Percentiles rank a stretch among this genome's conserved stretches.
phyloP scores from a whole-genome alignment of 352 stramenopile genomes.

The Halophytophthora batemanensis region DNA sequence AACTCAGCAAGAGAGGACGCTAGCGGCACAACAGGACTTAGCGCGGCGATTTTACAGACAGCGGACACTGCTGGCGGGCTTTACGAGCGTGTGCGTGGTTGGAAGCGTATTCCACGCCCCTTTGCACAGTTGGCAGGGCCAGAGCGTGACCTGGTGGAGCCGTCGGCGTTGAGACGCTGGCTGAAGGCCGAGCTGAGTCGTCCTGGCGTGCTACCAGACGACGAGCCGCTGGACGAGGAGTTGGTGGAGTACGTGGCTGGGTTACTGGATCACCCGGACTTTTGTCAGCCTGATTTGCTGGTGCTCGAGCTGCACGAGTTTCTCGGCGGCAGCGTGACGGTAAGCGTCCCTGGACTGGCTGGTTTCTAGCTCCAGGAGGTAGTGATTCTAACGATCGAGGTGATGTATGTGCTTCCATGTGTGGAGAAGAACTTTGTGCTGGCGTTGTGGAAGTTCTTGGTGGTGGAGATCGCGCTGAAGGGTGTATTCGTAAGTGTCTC shows the following conservation, averaged over 20 bases:
- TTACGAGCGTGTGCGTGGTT: slow-evolving; percentile 40
- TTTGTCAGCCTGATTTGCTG: slow-evolving; percentile 64
- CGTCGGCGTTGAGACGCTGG: slow-evolving; percentile 34
- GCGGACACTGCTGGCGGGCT: slow-evolving; percentile 32
- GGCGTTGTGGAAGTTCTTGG: slow-evolving; percentile 70
- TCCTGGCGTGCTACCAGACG: slow-evolving; percentile 20
- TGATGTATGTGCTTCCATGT: background rate
- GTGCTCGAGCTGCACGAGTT: slow-evolving; percentile 71
- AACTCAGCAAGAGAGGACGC: background rate
- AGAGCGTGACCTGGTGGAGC: slow-evolving; percentile 15
- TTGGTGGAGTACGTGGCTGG: slow-evolving; percentile 64
- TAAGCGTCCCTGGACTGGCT: slow-evolving; percentile 12
- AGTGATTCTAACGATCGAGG: too few relatives aligned
- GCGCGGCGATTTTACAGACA: slow-evolving; percentile 19
- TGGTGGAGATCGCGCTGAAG: slow-evolving; percentile 56
- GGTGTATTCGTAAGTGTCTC: slow-evolving; percentile 42
- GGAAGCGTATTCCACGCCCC: slow-evolving; percentile 41
- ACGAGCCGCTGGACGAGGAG: slow-evolving; percentile 45
- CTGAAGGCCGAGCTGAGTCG: slow-evolving; percentile 43
- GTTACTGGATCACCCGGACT: slow-evolving; percentile 67
- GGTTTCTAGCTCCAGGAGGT: background rate
- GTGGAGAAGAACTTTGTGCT: slow-evolving; percentile 53
- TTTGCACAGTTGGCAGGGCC: slow-evolving; percentile 36
- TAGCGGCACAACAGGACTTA: slow-evolving; percentile 10
- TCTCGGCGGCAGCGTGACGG: slow-evolving; percentile 32